A percentile compares a stretch with the other conserved stretches of the same genome.
These are phyloP conservation scores for Calendula officinalis DNA, from an alignment of 129 eudicot species.

Conservation along the genomic window DNA sequence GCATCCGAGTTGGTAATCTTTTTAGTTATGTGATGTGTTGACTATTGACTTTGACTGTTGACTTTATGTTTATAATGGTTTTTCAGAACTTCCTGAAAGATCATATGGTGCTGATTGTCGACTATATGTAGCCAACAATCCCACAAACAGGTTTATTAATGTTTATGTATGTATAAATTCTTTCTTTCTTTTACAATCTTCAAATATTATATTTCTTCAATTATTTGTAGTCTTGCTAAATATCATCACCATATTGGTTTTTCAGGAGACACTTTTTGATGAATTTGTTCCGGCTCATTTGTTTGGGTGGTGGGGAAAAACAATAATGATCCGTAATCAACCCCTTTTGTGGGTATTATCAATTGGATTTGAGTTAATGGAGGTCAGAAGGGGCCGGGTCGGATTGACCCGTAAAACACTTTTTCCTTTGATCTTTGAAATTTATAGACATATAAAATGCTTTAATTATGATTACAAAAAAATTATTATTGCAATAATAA, in stretches of 20 bases:
- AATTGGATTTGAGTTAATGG: constrained; percentile 93
- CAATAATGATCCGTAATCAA: constrained; percentile 99
- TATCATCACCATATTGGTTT: constrained; percentile 18
- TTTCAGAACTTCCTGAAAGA: constrained; percentile 94
- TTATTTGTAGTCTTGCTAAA: constrained; percentile 19
- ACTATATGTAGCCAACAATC: constrained; percentile 76
- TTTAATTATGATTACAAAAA: not conserved
- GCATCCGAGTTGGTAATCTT: too few species aligned
- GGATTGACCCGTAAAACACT: too few species aligned
- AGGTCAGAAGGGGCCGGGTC: too few species aligned
- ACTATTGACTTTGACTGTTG: not conserved
- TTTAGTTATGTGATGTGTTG: constrained; percentile 6
- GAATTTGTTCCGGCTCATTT: constrained; percentile 91
- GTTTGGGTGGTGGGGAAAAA: constrained; percentile 99
- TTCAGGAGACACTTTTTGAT: constrained; percentile 88
- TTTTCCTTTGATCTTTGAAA: too few species aligned
- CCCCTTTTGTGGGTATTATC: constrained; percentile 97
- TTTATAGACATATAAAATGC: too few species aligned
- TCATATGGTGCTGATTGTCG: constrained; percentile 98
- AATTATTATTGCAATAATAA: not conserved
- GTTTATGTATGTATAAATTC: constrained; percentile 97
- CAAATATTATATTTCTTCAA: too few species aligned
- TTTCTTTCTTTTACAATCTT: constrained; percentile 54
- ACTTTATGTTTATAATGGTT: constrained; percentile 6
- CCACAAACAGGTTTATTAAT: constrained; percentile 95